These are phyloP conservation scores for Acrasis kona DNA, from an alignment of 78 protist genomes.

Conservation along the genomic window DNA sequence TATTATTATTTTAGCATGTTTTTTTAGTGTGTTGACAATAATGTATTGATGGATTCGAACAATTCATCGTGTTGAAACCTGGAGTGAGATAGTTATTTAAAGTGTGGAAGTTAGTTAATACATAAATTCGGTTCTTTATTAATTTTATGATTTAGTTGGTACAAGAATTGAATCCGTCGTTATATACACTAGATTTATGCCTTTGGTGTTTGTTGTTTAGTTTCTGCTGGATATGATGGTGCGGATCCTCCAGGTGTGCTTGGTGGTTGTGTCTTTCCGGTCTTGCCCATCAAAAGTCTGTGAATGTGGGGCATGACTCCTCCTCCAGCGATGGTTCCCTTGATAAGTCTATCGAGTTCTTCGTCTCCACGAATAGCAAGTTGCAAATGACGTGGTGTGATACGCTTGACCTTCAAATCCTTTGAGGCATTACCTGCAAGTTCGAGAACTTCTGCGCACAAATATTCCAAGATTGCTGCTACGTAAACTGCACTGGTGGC, in stretches of 20 bases:
- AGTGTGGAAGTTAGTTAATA: too few relatives aligned
- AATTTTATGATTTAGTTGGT: too few relatives aligned
- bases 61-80: too few relatives aligned
- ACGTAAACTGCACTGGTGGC: slow-evolving; percentile 85
- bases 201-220: too few relatives aligned
- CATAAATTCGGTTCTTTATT: too few relatives aligned
- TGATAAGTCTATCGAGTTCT: slow-evolving; percentile 78
- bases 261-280: background rate
- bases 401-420: slow-evolving; percentile 77
- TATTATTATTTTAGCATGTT: background rate
- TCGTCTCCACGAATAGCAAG: slow-evolving; percentile 93
- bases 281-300: slow-evolving; percentile 54
- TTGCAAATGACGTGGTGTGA: slow-evolving; percentile 93
- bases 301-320: slow-evolving; percentile 94
- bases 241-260: too few relatives aligned
- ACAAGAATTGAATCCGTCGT: too few relatives aligned
- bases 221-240: too few relatives aligned
- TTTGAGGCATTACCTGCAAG: slow-evolving; percentile 83
- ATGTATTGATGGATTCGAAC: too few relatives aligned
- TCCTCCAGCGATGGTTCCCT: slow-evolving; percentile 91
- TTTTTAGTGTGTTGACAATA: background rate
- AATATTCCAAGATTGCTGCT: slow-evolving; percentile 90
- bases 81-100: too few relatives aligned
- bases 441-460: slow-evolving; percentile 74
- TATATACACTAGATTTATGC: too few relatives aligned